A percentile compares a stretch with the other conserved stretches of the same genome.
phyloP scores from a whole-genome alignment of 2,329 filamentous ascomycete genomes.

The Botrytis pseudocinerea region DNA sequence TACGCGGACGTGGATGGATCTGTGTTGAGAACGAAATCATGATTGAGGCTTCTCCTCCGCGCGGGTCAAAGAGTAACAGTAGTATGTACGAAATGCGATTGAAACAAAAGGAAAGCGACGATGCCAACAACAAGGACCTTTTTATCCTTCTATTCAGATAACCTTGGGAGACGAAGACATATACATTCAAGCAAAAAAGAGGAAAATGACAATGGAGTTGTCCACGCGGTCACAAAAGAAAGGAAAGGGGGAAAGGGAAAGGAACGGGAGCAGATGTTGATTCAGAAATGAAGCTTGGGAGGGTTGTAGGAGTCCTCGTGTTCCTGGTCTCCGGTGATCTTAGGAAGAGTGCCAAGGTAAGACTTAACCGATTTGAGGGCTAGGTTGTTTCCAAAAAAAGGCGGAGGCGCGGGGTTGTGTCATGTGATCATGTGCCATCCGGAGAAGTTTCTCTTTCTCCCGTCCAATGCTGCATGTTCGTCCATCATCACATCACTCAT shows the following conservation, averaged over 20 bases:
- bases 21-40: background rate
- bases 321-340: background rate
- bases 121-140: background rate
- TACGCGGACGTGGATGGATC: conserved; percentile 5
- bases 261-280: background rate
- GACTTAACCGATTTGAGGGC: background rate
- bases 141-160: background rate
- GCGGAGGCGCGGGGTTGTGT: background rate
- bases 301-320: background rate
- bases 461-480: background rate
- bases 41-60: background rate
- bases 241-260: background rate
- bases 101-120: background rate
- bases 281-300: background rate
- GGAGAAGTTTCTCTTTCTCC: background rate
- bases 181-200: conserved; percentile 3
- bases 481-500: too few relatives aligned
- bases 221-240: conserved; percentile 10
- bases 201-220: background rate
- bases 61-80: background rate
- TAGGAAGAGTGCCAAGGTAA: background rate
- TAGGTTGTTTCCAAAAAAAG: background rate
- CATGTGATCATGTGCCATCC: conserved; percentile 7
- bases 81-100: background rate
- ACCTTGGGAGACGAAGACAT: conserved; percentile 15